Conservation (phyloP, 805 yeast genomes). For the Candida nanaspora region DNA sequence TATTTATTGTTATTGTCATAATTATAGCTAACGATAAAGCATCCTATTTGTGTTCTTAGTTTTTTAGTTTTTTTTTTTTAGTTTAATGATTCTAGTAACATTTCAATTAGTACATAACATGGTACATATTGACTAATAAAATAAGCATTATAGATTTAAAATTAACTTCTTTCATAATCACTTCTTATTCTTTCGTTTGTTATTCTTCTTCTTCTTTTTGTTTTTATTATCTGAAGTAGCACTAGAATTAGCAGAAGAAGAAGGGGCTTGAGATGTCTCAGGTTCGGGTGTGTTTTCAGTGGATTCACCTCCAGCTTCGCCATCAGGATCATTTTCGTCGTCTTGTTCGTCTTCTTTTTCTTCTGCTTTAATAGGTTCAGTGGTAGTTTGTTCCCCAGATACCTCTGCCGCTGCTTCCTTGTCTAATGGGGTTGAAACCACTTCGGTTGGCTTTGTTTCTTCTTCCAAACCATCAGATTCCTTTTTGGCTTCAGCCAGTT, state of each 20-base stretch:
- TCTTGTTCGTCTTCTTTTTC: slow-evolving; percentile 1
- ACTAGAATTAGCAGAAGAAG: background rate
- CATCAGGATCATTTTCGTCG: slow-evolving; percentile 1
- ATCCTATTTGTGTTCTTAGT: no score
- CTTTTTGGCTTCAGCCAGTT: slow-evolving; percentile 1
- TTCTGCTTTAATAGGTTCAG: background rate
- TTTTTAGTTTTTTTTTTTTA: no score
- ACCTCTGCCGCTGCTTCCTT: slow-evolving; percentile 5
- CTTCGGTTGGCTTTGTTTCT: no score
- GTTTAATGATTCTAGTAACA: no score
- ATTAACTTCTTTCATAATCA: no score
- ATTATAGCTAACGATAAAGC: no score
- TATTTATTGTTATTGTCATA: no score
- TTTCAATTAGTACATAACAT: no score
- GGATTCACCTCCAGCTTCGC: slow-evolving; percentile 1
- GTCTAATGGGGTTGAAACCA: no score
- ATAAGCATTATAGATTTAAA: no score
- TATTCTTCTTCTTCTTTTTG: slow-evolving; percentile 28
- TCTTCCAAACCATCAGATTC: slow-evolving; percentile 6
- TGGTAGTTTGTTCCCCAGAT: slow-evolving; percentile 2
- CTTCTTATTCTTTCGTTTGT: slow-evolving; percentile 29
- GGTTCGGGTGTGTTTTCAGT: background rate
- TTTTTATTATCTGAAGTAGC: slow-evolving; percentile 17
- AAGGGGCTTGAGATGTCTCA: no score
- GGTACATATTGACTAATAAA: no score